These are phyloP conservation scores for Fusarium solani-melongenae DNA, from an alignment of 2,329 filamentous ascomycete genomes.

Conservation along the genomic window DNA sequence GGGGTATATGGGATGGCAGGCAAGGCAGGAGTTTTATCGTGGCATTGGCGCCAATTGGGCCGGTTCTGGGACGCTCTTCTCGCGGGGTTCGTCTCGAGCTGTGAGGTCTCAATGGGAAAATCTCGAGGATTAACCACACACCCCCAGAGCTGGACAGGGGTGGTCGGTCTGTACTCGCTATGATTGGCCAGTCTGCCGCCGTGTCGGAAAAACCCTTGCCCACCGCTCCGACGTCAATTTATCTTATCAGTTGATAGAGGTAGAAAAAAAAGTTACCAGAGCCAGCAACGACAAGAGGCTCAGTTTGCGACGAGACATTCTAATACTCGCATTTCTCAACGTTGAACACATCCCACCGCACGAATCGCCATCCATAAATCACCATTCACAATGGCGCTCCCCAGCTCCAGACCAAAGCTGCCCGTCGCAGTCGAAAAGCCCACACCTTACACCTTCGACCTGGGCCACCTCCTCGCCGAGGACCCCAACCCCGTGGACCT, in stretches of 20 bases:
- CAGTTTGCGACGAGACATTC: conserved; percentile 13
- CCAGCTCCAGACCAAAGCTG: conserved; percentile 59
- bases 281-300: conserved; percentile 16
- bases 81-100: conserved; percentile 37
- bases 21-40: conserved; percentile 27
- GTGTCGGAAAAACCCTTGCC: conserved; percentile 39
- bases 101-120: conserved; percentile 45
- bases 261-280: conserved; percentile 39
- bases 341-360: neutral
- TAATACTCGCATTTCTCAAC: neutral
- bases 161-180: neutral
- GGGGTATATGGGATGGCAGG: conserved; percentile 5
- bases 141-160: conserved; percentile 27
- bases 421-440: conserved; percentile 80
- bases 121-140: conserved; percentile 42
- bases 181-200: conserved; percentile 31
- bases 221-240: conserved; percentile 40
- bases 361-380: neutral
- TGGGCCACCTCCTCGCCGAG: conserved; percentile 85
- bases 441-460: conserved; percentile 91
- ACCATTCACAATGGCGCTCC: conserved; percentile 47
- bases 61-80: conserved; percentile 38
- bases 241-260: conserved; percentile 39
- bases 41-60: conserved; percentile 46
- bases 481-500: conserved; percentile 85